phyloP scores from a whole-genome alignment of 257 asterid species.

The Thymus quinquecostatus region DNA sequence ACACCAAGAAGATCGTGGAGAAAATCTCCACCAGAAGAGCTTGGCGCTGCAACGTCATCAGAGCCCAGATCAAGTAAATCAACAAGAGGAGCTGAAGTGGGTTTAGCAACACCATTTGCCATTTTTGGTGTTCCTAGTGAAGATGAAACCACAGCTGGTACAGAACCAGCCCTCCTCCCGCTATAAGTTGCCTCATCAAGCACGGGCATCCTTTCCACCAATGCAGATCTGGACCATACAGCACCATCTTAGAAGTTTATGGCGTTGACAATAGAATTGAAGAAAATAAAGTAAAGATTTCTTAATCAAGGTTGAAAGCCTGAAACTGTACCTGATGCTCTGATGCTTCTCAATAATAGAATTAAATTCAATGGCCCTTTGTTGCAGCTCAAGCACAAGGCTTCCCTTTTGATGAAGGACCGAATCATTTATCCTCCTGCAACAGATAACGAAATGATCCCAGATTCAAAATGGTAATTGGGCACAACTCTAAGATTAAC shows the following conservation, averaged over 20 bases:
- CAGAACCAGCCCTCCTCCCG: slow-evolving; percentile 82
- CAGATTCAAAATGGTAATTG: slow-evolving; percentile 17
- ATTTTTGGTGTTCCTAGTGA: slow-evolving; percentile 75
- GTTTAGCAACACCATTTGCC: slow-evolving; percentile 83
- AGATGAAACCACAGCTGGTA: slow-evolving; percentile 74
- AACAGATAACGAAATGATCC: slow-evolving; percentile 30
- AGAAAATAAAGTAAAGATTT: slow-evolving; percentile 20
- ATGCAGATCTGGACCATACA: slow-evolving; percentile 62
- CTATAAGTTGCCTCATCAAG: slow-evolving; percentile 89
- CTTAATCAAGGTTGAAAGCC: slow-evolving; percentile 17
- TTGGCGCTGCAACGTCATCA: slow-evolving; percentile 68
- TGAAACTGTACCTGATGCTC: slow-evolving; percentile 65
- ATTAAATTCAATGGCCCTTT: slow-evolving; percentile 94
- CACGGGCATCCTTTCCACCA: slow-evolving; percentile 96
- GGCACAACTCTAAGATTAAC: slow-evolving; percentile 5
- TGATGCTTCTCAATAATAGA: slow-evolving; percentile 76
- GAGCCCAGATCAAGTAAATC: slow-evolving; percentile 88
- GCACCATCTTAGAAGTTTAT: slow-evolving; percentile 28
- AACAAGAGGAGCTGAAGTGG: slow-evolving; percentile 70
- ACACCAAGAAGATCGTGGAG: slow-evolving; percentile 94
- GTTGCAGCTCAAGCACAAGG: slow-evolving; percentile 94
- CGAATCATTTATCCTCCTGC: slow-evolving; percentile 77
- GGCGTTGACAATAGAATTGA: slow-evolving; percentile 19
- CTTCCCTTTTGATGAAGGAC: slow-evolving; percentile 80
- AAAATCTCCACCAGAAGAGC: slow-evolving; percentile 82